Conservation (phyloP, 192 early-diverging fungal species). For the Backusella westeae region DNA sequence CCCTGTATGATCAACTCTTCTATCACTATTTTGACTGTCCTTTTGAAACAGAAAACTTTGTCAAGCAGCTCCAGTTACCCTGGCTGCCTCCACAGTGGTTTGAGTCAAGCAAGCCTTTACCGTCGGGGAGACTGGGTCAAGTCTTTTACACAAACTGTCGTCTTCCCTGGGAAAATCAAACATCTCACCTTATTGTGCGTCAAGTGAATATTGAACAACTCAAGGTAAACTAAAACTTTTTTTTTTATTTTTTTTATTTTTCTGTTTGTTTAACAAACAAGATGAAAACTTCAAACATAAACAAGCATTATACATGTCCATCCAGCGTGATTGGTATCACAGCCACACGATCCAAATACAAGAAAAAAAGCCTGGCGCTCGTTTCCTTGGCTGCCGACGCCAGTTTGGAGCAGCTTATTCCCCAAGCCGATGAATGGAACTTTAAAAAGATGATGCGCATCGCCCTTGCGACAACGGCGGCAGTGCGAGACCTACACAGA, state of each 20-base stretch:
- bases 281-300: background rate
- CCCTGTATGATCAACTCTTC: constrained; percentile 3
- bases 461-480: background rate
- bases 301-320: background rate
- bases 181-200: background rate
- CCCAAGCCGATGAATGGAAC: background rate
- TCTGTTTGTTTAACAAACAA: background rate
- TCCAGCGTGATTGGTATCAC: background rate
- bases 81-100: constrained; percentile 10
- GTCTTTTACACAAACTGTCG: background rate
- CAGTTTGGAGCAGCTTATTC: constrained; percentile 4
- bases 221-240: background rate
- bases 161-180: background rate
- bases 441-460: background rate
- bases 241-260: too few species aligned
- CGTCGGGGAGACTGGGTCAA: background rate
- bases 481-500: background rate
- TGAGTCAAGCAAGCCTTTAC: background rate
- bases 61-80: background rate
- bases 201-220: background rate
- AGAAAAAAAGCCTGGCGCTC: background rate
- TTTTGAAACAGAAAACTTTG: background rate
- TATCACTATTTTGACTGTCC: constrained; percentile 3
- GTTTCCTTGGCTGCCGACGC: background rate
- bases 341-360: background rate